Evolutionary conservation across 2,329 filamentous ascomycete species (phyloP), one percentile per base, ranked within the genome.

Genomic region (Arthrobotrys sinensis): DNA sequence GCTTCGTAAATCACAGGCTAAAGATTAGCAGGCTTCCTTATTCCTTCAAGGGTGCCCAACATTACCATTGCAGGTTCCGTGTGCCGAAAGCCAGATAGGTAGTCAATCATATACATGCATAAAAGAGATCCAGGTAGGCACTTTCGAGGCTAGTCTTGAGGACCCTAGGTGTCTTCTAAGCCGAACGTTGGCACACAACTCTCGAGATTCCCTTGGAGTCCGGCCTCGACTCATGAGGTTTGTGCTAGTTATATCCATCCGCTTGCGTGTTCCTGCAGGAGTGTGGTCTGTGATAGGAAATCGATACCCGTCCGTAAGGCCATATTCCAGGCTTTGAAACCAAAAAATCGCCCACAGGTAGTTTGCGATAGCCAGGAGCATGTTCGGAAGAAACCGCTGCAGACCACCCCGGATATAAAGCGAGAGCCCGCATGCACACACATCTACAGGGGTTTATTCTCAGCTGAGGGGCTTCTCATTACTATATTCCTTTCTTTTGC

Each of bases 251-350:
- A n/a, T 36, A 34, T 36, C 19, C 50, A 34, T 14, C 48, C 50
- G 50, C 21, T 57, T 57, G 52, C 52, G 52, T 57, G 52, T 57
- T 57, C 52, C 52, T 57, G 52, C 52, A 57, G 52, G 32, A 19
- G 1, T 11, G 34, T 16, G 16, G 7, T 21, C 4, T 16, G 24
- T n/a, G 32, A 12, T 11, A 55, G 12, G 14, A 34, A 28, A 32
- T 16, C 24, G 24, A 7, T 32, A 16, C 3, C 48, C 24, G 24
- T 52, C 14, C 7, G n/a, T 4, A 32, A 34, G 24, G n/a, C 28
- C 3, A n/a, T n/a, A 32, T 34, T 24, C 24, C 46, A 8, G 11
- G 21, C 12, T 34, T 52, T 34, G 8, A 19, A 32, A 28, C 21
- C 8, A 28, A 50, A 50, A 12, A 50, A 12, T 19, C 19, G 19